Percentiles rank a stretch among this genome's conserved stretches.
Conservation (phyloP, 2,329 filamentous ascomycete genomes). For the Karstenula rhodostoma region DNA sequence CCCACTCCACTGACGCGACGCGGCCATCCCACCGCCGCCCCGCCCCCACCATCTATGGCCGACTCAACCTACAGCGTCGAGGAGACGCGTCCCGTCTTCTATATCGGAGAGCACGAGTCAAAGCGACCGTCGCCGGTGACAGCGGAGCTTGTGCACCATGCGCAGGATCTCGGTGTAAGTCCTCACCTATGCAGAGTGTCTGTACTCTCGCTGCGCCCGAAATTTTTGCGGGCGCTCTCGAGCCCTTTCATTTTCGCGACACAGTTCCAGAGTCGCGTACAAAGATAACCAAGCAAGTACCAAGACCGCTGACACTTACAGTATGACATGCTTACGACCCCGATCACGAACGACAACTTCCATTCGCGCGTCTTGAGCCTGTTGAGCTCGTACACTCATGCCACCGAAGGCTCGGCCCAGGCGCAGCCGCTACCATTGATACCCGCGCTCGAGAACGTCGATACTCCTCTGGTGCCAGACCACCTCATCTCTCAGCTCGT, state of each 20-base stretch:
- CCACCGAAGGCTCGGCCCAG: conserved; percentile 50
- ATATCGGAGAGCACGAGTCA: conserved; percentile 78
- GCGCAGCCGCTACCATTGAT: conserved; percentile 56
- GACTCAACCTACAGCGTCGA: conserved; percentile 44
- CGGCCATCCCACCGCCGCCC: background rate
- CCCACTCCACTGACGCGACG: background rate
- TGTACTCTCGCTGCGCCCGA: background rate
- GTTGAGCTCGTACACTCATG: conserved; percentile 63
- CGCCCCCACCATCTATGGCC: conserved; percentile 33
- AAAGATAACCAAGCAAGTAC: background rate
- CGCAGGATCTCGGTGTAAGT: conserved; percentile 74
- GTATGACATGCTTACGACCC: conserved; percentile 82
- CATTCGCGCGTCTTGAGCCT: conserved; percentile 71
- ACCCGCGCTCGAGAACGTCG: conserved; percentile 76
- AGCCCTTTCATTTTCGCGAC: background rate
- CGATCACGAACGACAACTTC: conserved; percentile 79
- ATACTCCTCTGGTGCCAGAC: conserved; percentile 76
- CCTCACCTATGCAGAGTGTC: background rate
- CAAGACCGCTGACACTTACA: conserved; percentile 47
- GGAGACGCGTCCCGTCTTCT: conserved; percentile 63
- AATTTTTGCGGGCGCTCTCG: background rate
- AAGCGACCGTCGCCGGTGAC: conserved; percentile 67
- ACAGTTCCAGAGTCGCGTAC: background rate
- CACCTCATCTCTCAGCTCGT: conserved; percentile 76
- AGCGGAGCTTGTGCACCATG: conserved; percentile 70